Evolutionary conservation across 1,284 basidiomycete genomes (phyloP), one percentile per base, ranked within the genome.

Genomic region (Ustilago bromivora): DNA sequence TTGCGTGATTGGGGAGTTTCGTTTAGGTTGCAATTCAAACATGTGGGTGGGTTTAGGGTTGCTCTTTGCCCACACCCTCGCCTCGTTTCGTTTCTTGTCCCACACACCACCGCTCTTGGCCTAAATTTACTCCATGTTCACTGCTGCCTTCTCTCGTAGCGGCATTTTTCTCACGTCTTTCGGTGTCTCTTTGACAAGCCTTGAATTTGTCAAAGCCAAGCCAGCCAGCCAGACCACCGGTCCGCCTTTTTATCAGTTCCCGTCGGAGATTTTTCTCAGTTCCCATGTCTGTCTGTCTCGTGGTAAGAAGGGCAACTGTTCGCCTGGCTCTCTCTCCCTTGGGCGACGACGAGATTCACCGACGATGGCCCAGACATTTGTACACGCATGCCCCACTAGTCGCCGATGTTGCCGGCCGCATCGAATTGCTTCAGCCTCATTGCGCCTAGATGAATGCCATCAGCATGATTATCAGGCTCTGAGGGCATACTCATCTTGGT

Each of bases 11-110:
- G 52, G 57, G 19, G 53, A 60, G 43, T 35, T 57, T 65, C 41
- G 35, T 15, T 23, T 54, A 57, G n/a, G 17, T 60, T 60, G 64
- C 64, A 66, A 57, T 55, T 66, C n/a, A 38, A 34, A 51, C 57
- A 66, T 49, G 57, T 58, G 56, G 55, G 62, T 66, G 64, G 64
- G 64, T 66, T 52, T n/a, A 66, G 64, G 64, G 64, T 66, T 66
- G 64, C 31, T 28, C 17, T 31, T 51, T 17, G 49, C 31, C 49
- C 31, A 49, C 47, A 49, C 3, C 13, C 2, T 43, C 23, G n/a
- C 19, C 19, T 49, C 23, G 23, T 28, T 49, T 49, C 10, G 47
- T 23, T 28, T 28, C 23, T 28, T 28, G 23, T 28, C 23, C 23
- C n/a, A 17, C 47, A 46, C 43, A 46, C 43, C 43, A 11, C 41